A percentile compares a stretch with the other conserved stretches of the same genome.
Evolutionary conservation across 148 eudicot genomes (phyloP).

Genomic region (Amaranthus hypochondriacus): DNA sequence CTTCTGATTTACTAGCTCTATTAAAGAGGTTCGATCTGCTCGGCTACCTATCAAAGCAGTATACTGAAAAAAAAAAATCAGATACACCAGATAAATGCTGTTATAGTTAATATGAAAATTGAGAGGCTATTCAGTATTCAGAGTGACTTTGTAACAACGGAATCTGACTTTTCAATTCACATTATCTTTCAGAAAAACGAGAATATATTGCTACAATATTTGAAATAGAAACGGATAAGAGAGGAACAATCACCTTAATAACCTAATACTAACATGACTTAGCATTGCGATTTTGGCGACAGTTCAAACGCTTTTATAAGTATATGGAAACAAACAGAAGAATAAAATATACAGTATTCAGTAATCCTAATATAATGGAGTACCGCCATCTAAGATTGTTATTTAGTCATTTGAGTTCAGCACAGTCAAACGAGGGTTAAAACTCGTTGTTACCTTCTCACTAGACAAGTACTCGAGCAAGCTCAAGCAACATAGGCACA

Average conservation of each 20-base stretch:
- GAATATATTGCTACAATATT: background rate
- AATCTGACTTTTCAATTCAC: background rate
- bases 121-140: background rate
- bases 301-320: no score
- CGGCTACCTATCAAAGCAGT: conserved; percentile 67
- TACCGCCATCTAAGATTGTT: no score
- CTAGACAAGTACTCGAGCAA: no score
- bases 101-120: background rate
- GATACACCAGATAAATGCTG: conserved; percentile 9
- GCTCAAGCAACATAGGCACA: no score
- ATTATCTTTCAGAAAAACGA: background rate
- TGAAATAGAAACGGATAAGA: background rate
- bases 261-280: background rate
- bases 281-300: background rate
- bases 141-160: background rate
- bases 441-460: no score
- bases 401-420: no score
- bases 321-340: no score
- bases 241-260: background rate
- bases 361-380: no score
- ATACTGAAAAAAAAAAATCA: conserved; percentile 49
- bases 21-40: conserved; percentile 56
- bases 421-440: no score
- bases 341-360: no score
- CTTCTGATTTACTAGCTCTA: conserved; percentile 90